Evolutionary conservation across 768 basidiomycete genomes (phyloP).

Genomic region (Pleurotus salmoneostramineus): DNA sequence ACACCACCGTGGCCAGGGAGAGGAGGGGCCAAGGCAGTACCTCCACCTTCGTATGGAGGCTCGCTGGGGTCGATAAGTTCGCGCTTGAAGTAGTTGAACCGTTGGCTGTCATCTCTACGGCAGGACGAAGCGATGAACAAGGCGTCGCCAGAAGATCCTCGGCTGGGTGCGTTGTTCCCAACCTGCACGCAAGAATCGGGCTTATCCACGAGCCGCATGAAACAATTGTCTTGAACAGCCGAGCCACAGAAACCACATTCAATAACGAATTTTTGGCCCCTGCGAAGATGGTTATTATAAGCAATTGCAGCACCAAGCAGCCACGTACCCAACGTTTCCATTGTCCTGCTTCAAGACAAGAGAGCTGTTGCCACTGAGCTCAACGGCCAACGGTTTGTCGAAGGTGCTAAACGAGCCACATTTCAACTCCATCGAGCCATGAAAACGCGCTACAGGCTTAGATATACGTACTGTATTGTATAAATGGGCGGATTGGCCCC

Average conservation of each 20-base stretch:
- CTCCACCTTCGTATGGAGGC: background rate
- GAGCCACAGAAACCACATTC: constrained; percentile 1
- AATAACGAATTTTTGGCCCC: background rate
- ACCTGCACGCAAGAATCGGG: constrained; percentile 4
- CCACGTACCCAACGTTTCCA: background rate
- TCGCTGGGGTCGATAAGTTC: background rate
- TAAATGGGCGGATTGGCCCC: background rate
- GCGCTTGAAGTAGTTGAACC: constrained; percentile 5
- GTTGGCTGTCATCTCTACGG: constrained; percentile 1
- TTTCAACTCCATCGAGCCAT: background rate
- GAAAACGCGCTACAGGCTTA: background rate
- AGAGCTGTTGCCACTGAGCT: background rate
- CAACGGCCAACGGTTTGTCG: background rate
- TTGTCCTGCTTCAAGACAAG: background rate
- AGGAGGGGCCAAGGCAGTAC: background rate
- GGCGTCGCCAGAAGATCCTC: background rate
- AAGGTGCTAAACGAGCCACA: background rate
- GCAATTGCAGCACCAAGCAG: background rate
- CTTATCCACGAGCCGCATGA: background rate
- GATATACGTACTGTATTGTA: background rate
- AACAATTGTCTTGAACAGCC: constrained; percentile 2
- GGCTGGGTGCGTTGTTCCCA: background rate
- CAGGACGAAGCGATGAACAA: background rate
- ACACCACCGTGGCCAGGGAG: background rate
- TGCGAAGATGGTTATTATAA: background rate